Evolutionary conservation across 306 rosid genomes (phyloP).

Genomic region (Castanopsis chinensis): DNA sequence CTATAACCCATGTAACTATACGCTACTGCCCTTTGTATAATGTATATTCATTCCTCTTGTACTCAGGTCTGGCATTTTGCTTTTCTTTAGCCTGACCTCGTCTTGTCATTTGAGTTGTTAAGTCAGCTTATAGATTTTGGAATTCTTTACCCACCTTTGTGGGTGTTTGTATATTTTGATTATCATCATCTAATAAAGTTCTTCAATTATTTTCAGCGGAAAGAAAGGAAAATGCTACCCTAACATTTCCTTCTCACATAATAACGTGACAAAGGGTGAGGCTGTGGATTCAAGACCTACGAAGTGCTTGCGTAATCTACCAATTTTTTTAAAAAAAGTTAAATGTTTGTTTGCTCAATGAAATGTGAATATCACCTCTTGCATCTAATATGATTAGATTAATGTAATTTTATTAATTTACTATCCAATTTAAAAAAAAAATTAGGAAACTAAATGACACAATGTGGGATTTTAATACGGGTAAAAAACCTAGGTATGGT

Average conservation of each 20-base stretch:
- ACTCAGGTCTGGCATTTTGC: conserved; percentile 43
- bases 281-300: too few relatives aligned
- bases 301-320: too few relatives aligned
- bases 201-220: not conserved
- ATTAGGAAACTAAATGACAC: not conserved
- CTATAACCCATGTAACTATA: conserved; percentile 25
- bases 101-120: not conserved
- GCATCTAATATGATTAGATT: not conserved
- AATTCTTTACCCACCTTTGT: not conserved
- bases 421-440: too few relatives aligned
- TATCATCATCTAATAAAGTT: not conserved
- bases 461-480: too few relatives aligned
- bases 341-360: not conserved
- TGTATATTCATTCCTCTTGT: conserved; percentile 6
- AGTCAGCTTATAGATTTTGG: not conserved
- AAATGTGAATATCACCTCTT: not conserved
- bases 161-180: not conserved
- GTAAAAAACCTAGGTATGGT: too few relatives aligned
- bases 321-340: not conserved
- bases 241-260: too few relatives aligned
- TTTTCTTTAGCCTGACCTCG: conserved; percentile 41
- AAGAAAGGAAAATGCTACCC: not conserved
- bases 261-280: too few relatives aligned
- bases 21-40: conserved; percentile 26
- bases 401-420: not conserved